Evolutionary conservation across 176 grass and related monocot species (phyloP).

Genomic region (Leersia perrieri): DNA sequence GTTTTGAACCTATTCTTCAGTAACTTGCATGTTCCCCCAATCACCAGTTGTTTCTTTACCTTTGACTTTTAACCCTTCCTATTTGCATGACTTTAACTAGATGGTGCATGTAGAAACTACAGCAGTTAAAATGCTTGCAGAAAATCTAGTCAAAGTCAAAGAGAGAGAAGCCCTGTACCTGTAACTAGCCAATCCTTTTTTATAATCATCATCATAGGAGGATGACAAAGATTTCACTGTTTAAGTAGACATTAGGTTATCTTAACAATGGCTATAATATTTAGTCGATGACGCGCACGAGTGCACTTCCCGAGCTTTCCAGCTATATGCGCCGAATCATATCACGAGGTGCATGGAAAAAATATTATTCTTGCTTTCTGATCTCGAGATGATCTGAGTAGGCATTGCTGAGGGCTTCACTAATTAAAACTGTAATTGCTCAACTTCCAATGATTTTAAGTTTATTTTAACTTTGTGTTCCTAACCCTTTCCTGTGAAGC

Average conservation of each 20-base stretch:
- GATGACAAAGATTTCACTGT: conserved; percentile 85
- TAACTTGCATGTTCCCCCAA: conserved; percentile 17
- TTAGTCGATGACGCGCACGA: conserved; percentile 70
- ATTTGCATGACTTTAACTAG: conserved; percentile 27
- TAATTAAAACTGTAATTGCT: conserved; percentile 48
- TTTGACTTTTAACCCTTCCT: conserved; percentile 4
- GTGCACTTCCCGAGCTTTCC: conserved; percentile 90
- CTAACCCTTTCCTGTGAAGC: conserved; percentile 34
- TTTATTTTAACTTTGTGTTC: conserved; percentile 37
- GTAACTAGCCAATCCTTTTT: conserved; percentile 50
- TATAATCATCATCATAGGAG: conserved; percentile 60
- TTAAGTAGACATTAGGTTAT: conserved; percentile 53
- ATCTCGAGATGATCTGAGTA: conserved; percentile 59
- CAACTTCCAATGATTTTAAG: conserved; percentile 36
- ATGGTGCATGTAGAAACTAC: conserved; percentile 30
- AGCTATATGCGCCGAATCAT: conserved; percentile 70
- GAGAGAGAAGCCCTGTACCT: conserved; percentile 16
- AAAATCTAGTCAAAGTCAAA: conserved; percentile 71
- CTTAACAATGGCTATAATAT: conserved; percentile 51
- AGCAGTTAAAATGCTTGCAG: conserved; percentile 27
- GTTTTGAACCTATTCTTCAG: conserved; percentile 18
- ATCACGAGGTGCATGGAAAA: conserved; percentile 50
- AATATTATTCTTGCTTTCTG: conserved; percentile 46
- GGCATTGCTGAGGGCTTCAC: conserved; percentile 30
- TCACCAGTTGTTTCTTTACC: conserved; percentile 18